Conservation (phyloP, 805 yeast genomes). For the Pichia thaimueangensis region DNA sequence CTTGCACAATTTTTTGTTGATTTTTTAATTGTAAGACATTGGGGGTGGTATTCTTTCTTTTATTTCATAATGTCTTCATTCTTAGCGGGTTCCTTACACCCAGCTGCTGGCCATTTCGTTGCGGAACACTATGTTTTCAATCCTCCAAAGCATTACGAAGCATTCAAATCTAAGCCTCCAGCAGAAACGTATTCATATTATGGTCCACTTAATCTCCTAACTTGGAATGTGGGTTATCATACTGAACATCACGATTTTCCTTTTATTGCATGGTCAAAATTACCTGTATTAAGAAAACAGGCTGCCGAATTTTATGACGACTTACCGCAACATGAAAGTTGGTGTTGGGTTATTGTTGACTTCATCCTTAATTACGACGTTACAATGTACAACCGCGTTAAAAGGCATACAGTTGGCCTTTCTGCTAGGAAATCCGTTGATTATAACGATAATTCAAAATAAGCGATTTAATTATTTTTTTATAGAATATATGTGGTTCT, state of each 20-base stretch:
- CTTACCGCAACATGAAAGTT: conserved; percentile 67
- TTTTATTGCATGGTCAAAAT: conserved; percentile 80
- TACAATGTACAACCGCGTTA: conserved; percentile 74
- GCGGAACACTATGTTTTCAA: conserved; percentile 86
- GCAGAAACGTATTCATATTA: conserved; percentile 85
- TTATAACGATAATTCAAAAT: conserved; percentile 29
- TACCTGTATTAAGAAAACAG: conserved; percentile 55
- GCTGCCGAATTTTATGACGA: conserved; percentile 81
- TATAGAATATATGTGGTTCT: too few species aligned
- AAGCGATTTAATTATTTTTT: background rate
- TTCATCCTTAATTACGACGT: conserved; percentile 66
- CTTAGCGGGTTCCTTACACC: conserved; percentile 87
- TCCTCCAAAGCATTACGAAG: conserved; percentile 36
- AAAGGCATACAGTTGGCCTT: conserved; percentile 40
- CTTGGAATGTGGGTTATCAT: conserved; percentile 93
- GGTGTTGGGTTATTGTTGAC: conserved; percentile 71
- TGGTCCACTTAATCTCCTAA: conserved; percentile 67
- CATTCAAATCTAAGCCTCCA: conserved; percentile 42
- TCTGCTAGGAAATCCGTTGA: conserved; percentile 30
- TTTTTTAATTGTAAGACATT: conserved; percentile 43
- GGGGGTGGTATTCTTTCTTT: conserved; percentile 58
- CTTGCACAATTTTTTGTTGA: conserved; percentile 57
- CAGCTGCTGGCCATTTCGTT: conserved; percentile 91
- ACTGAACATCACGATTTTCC: conserved; percentile 97
- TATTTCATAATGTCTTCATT: conserved; percentile 75